These are phyloP conservation scores for Suillus americanus DNA, from an alignment of 768 basidiomycete species.

Conservation along the genomic window DNA sequence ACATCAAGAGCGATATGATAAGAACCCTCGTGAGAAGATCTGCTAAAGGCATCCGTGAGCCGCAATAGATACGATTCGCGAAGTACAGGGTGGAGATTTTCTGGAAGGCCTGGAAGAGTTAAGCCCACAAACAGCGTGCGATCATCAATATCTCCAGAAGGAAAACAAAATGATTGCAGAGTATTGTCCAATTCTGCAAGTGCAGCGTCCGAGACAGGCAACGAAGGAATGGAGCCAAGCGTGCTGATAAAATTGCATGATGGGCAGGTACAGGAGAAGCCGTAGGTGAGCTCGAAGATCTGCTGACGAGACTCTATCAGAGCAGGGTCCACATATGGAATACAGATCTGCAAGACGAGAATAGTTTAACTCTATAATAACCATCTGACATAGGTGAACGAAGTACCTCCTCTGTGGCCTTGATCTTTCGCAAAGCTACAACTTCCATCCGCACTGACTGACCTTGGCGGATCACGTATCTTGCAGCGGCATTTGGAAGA, in stretches of 20 bases:
- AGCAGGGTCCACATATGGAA: slow-evolving; percentile 81
- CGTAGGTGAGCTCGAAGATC: slow-evolving; percentile 61
- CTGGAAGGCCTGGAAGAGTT: slow-evolving; percentile 26
- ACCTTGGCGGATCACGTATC: slow-evolving; percentile 46
- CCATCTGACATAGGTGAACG: slow-evolving; percentile 1
- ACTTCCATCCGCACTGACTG: slow-evolving; percentile 58
- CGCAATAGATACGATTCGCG: slow-evolving; percentile 57
- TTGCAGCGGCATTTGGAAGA: slow-evolving; percentile 66
- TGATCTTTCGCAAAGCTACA: slow-evolving; percentile 59
- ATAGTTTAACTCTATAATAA: not conserved
- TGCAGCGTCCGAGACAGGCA: slow-evolving; percentile 23
- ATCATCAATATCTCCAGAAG: slow-evolving; percentile 23
- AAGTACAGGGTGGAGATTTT: slow-evolving; percentile 36
- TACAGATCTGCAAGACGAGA: slow-evolving; percentile 51
- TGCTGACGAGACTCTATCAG: slow-evolving; percentile 58
- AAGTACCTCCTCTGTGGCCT: slow-evolving; percentile 63
- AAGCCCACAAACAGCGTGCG: slow-evolving; percentile 5
- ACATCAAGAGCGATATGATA: slow-evolving; percentile 50
- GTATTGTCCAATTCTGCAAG: slow-evolving; percentile 23
- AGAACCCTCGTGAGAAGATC: slow-evolving; percentile 65
- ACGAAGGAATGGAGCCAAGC: slow-evolving; percentile 40
- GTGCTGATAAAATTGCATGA: slow-evolving; percentile 51
- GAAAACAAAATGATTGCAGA: slow-evolving; percentile 41
- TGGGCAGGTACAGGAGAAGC: slow-evolving; percentile 62
- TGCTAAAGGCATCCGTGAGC: slow-evolving; percentile 65